Percentiles rank a stretch among this genome's conserved stretches.
Conservation (phyloP, 2,329 filamentous ascomycete genomes). For the Intubia oerlemansii region DNA sequence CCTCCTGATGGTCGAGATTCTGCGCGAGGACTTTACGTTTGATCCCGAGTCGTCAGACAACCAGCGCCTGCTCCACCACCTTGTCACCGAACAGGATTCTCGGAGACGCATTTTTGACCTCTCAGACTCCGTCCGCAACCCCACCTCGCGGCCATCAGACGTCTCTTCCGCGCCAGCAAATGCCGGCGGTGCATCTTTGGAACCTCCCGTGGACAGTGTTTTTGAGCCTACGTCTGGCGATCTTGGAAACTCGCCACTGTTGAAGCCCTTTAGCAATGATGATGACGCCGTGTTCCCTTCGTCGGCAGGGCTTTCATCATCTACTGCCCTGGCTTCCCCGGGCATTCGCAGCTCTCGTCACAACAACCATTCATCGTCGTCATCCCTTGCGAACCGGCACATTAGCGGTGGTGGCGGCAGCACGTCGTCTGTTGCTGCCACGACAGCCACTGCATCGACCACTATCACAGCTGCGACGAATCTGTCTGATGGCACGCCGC, state of each 20-base stretch:
- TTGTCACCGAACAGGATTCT: slow-evolving; percentile 34
- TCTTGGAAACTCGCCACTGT: slow-evolving; percentile 49
- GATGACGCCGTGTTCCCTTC: neutral
- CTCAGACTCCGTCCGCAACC: slow-evolving; percentile 38
- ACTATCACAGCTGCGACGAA: slow-evolving; percentile 40
- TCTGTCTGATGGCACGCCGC: slow-evolving; percentile 41
- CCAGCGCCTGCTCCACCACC: slow-evolving; percentile 34
- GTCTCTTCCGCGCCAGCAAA: slow-evolving; percentile 3
- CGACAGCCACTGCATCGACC: slow-evolving; percentile 24
- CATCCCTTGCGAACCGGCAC: slow-evolving; percentile 3
- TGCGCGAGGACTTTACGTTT: slow-evolving; percentile 67
- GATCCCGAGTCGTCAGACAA: slow-evolving; percentile 57
- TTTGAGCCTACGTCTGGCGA: slow-evolving; percentile 69
- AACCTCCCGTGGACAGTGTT: slow-evolving; percentile 44
- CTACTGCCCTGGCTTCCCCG: neutral
- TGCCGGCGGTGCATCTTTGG: slow-evolving; percentile 13
- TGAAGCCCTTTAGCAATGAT: slow-evolving; percentile 32
- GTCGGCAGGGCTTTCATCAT: neutral
- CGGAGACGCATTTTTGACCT: slow-evolving; percentile 45
- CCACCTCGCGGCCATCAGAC: slow-evolving; percentile 3
- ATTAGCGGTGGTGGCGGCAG: slow-evolving; percentile 2
- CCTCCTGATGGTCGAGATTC: slow-evolving; percentile 63
- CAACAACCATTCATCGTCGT: slow-evolving; percentile 2
- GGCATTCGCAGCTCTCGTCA: slow-evolving; percentile 4
- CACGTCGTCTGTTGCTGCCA: slow-evolving; percentile 35